Conservation (phyloP, 257 asterid species). For the Thymus mandschuricus region DNA sequence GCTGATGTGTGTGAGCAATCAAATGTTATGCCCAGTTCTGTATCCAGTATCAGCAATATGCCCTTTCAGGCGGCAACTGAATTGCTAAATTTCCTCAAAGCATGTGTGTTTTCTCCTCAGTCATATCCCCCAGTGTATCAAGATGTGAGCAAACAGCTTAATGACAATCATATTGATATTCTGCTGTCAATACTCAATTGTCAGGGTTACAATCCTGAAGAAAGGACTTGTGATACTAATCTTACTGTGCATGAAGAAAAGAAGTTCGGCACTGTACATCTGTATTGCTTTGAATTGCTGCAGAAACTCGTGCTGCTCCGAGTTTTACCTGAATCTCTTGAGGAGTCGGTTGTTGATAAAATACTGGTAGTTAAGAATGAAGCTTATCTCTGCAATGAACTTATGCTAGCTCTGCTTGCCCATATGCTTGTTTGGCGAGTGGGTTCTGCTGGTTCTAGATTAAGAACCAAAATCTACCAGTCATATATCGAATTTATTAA, state of each 20-base stretch:
- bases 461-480: constrained; percentile 69
- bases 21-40: constrained; percentile 52
- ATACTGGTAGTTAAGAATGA: constrained; percentile 69
- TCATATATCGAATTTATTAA: constrained; percentile 53
- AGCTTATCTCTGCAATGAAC: constrained; percentile 68
- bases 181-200: constrained; percentile 67
- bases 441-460: constrained; percentile 68
- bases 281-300: constrained; percentile 75
- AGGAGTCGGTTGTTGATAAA: constrained; percentile 70
- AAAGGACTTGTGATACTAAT: constrained; percentile 47
- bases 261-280: constrained; percentile 59
- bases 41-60: constrained; percentile 62
- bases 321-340: constrained; percentile 65
- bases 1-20: constrained; percentile 80
- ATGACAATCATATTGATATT: constrained; percentile 57
- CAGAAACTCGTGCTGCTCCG: constrained; percentile 62
- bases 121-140: constrained; percentile 65
- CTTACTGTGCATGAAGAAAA: constrained; percentile 54
- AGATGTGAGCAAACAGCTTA: constrained; percentile 65
- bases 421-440: constrained; percentile 65
- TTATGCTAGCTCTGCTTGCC: constrained; percentile 87
- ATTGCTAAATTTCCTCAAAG: constrained; percentile 67
- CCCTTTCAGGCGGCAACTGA: constrained; percentile 82
- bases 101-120: constrained; percentile 67
- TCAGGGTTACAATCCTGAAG: constrained; percentile 59